A percentile compares a stretch with the other conserved stretches of the same genome.
Conservation (phyloP, 371 early-diverging fungal genomes). For the Capniomyces stellatus region DNA sequence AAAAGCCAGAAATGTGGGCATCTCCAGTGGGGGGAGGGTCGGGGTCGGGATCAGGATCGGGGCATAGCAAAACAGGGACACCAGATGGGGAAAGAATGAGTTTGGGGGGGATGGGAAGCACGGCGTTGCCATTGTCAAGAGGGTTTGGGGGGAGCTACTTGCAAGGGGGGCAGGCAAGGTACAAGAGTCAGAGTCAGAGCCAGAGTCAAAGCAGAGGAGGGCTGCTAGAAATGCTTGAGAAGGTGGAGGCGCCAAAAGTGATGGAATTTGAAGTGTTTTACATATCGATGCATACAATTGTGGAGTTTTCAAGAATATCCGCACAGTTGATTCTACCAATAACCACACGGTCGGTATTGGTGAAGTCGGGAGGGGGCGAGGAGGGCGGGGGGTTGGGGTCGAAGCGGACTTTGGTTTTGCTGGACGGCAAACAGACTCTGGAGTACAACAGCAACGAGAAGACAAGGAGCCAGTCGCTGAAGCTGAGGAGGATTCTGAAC, state of each 20-base stretch:
- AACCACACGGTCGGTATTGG: background rate
- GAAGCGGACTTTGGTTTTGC: slow-evolving; percentile 1
- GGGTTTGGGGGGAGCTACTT: too few relatives aligned
- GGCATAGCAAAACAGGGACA: too few relatives aligned
- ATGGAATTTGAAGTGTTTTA: background rate
- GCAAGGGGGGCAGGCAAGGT: background rate
- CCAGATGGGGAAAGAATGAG: too few relatives aligned
- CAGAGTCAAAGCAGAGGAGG: background rate
- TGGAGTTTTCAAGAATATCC: background rate
- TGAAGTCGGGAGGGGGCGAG: background rate
- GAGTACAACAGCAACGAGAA: background rate
- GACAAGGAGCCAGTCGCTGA: background rate
- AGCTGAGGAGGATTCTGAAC: slow-evolving; percentile 39
- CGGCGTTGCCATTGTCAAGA: slow-evolving; percentile 13
- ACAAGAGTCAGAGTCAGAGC: background rate
- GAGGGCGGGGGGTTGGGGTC: slow-evolving; percentile 22
- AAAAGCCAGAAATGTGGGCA: slow-evolving; percentile 53
- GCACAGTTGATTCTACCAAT: background rate
- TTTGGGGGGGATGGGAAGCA: too few relatives aligned
- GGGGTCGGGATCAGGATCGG: slow-evolving; percentile 34
- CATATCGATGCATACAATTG: background rate
- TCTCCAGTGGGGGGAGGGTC: too few relatives aligned
- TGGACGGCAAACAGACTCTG: background rate
- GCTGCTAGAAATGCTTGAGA: background rate
- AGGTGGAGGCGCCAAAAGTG: background rate